Base-by-base conservation (phyloP, 2,329 filamentous ascomycete species). In the Trichophyton rubrum region DNA sequence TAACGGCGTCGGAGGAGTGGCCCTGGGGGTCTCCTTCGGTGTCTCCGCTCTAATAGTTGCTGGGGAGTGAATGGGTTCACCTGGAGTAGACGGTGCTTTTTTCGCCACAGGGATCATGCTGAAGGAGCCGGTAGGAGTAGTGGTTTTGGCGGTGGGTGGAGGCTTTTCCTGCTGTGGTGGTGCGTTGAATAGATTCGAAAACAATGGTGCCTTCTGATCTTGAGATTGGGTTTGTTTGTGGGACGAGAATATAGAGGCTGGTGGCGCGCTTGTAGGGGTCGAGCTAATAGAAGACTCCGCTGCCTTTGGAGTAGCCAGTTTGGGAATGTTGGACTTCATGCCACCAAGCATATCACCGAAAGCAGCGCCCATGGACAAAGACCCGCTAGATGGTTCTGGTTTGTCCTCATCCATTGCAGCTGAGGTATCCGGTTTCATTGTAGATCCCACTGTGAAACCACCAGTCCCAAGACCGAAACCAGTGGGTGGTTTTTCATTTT, bases 401-500 rank as follows among this genome's bases (percentile, higher is more conserved):
- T 75, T 75, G n/a, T 71, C 68, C 2, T 65, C 67, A 66, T 77
- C 76, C 61, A 72, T 72, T 27, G 65, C 69, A 60, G 74, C 71
- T 13, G 70, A 71, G 7, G 69, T 71, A 61, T 78, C 77, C 2
- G 68, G 68, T 64, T 77, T 77, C 63, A 79, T 78, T 9, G 72
- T 72, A 24, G 77, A 76, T 1, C 73, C 74, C 22, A 79, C 64
- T 6, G 68, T 69, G 64, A 79, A 79, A n/a, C 68, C 67, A 61
- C 67, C 62, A 13, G 66, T 58, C 6, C 66, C 64, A 27, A 67
- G 47, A 3, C 70, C 71, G 58, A 74, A 73, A 0, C 67, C 58
- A 33, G 67, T 67, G 58, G 69, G 70, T 22, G 70, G 58, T 41
- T 68, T 67, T 3, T 62, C 63, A 30, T 17, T 43, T 43, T 6